These are phyloP conservation scores for Nemania diffusa DNA, from an alignment of 2,329 filamentous ascomycete species.

Conservation along the genomic window DNA sequence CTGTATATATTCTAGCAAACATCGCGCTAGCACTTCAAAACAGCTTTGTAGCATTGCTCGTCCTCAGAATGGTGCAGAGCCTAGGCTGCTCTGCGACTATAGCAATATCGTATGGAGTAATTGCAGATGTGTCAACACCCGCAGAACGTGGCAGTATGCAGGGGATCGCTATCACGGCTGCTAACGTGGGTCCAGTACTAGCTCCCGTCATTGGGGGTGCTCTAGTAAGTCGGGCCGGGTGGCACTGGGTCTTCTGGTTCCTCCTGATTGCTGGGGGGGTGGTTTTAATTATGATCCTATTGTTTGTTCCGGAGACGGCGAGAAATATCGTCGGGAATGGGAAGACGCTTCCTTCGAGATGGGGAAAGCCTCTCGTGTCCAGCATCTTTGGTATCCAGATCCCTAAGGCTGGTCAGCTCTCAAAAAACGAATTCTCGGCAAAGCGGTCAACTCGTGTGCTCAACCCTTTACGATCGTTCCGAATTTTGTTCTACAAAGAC, in stretches of 20 bases:
- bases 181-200: constrained; percentile 10
- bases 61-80: constrained; percentile 35
- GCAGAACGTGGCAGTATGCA: constrained; percentile 37
- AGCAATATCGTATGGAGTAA: constrained; percentile 36
- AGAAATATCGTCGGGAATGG: constrained; percentile 47
- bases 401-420: no score
- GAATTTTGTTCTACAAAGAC: no score
- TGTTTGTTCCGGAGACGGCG: constrained; percentile 49
- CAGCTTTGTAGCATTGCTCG: constrained; percentile 25
- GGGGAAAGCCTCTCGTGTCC: no score
- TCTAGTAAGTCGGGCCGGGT: constrained; percentile 29
- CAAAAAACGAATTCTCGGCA: no score
- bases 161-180: constrained; percentile 24
- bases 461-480: no score
- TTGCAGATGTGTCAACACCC: constrained; percentile 37
- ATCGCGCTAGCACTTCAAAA: constrained; percentile 34
- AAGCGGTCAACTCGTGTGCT: no score
- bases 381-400: no score
- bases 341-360: no score
- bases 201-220: constrained; percentile 36
- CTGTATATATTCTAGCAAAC: constrained; percentile 51
- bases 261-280: constrained; percentile 24
- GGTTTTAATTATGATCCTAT: constrained; percentile 12
- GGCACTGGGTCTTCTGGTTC: constrained; percentile 40
- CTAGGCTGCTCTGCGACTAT: constrained; percentile 33